Evolutionary conservation across 225 moss, liverwort and hornwort species (phyloP).

Genomic region (Pleurozium schreberi): DNA sequence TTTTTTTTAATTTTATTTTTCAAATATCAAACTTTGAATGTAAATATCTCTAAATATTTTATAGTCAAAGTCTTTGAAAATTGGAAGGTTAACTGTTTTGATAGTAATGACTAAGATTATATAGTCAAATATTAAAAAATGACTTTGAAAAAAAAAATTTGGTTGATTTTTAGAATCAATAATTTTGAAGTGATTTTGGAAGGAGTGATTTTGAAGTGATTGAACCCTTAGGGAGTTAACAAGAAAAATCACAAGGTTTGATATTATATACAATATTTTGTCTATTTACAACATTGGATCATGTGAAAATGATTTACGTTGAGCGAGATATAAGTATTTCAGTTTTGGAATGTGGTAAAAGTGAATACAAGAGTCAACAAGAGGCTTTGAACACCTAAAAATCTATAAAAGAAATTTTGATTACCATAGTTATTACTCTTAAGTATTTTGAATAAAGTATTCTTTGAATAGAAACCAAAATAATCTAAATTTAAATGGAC

Average conservation of each 20-base stretch:
- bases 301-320: not conserved
- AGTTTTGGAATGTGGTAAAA: not conserved
- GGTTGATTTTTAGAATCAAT: not conserved
- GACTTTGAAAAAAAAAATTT: fast-evolving
- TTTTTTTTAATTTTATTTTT: too few species aligned
- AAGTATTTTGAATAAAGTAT: not conserved
- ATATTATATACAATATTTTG: not conserved
- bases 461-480: not conserved
- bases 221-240: too few species aligned
- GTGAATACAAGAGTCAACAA: not conserved
- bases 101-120: not conserved
- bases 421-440: not conserved
- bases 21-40: too few species aligned
- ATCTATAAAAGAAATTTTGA: not conserved
- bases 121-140: not conserved
- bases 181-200: too few species aligned
- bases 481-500: not conserved
- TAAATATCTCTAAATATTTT: not conserved
- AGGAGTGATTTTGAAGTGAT: too few species aligned
- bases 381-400: not conserved
- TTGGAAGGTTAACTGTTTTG: not conserved
- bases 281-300: not conserved
- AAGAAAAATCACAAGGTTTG: not conserved
- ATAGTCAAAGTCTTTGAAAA: not conserved
- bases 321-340: not conserved